Evolutionary conservation across 768 basidiomycete genomes (phyloP).

Genomic region (Suillus fuscotomentosus): DNA sequence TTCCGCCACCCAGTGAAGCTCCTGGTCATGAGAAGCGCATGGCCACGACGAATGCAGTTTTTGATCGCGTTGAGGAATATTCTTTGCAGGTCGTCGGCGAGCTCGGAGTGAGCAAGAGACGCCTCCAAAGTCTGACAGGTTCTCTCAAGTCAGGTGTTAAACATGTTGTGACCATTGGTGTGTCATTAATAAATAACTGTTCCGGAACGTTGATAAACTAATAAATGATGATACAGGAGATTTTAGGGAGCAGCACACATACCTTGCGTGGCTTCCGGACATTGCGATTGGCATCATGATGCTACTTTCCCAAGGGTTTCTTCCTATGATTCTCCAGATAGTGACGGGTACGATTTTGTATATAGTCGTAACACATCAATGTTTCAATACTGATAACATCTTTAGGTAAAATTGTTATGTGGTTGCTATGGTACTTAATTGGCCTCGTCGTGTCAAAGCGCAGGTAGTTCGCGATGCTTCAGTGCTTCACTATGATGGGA

Average conservation of each 20-base stretch:
- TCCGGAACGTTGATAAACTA: neutral
- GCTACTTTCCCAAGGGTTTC: constrained; percentile 12
- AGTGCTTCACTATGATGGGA: neutral
- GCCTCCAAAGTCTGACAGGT: constrained; percentile 18
- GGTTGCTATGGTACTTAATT: neutral
- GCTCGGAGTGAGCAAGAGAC: constrained; percentile 17
- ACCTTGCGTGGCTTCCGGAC: constrained; percentile 25
- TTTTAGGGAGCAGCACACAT: constrained; percentile 35
- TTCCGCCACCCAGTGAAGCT: too few species aligned
- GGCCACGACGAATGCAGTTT: too few species aligned
- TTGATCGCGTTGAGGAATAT: too few species aligned
- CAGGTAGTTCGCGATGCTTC: neutral
- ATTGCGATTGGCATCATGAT: constrained; percentile 2
- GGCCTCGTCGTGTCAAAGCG: neutral
- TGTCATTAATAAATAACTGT: neutral
- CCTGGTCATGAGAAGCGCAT: too few species aligned
- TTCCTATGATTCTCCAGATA: constrained; percentile 29
- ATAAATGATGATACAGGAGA: constrained; percentile 25
- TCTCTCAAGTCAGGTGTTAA: constrained; percentile 23
- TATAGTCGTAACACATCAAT: neutral
- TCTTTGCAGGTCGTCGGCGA: neutral
- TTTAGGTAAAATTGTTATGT: neutral
- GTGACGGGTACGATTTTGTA: constrained; percentile 24
- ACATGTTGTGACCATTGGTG: constrained; percentile 25
- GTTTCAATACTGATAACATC: neutral